Conservation (phyloP, 257 asterid species). For the Ajuga chamaepitys region DNA sequence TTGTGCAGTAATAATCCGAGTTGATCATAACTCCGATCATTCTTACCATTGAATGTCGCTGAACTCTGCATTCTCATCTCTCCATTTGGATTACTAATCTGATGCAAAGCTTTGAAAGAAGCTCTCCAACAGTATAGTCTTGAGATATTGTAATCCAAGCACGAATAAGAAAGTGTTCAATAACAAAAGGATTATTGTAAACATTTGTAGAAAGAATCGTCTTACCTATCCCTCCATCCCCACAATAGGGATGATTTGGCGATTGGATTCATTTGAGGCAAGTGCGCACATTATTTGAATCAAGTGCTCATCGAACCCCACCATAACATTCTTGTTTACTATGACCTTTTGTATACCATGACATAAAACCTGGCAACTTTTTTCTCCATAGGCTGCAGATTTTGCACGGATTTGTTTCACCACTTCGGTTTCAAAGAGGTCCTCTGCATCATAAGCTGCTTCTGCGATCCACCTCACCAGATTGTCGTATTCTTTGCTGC, state of each 20-base stretch:
- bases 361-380: background rate
- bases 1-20: too few relatives aligned
- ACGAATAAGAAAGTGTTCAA: constrained; percentile 1
- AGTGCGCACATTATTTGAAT: constrained; percentile 5
- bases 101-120: too few relatives aligned
- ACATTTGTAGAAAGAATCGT: constrained; percentile 7
- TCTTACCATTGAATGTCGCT: too few relatives aligned
- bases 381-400: background rate
- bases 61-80: too few relatives aligned
- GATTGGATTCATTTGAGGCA: background rate
- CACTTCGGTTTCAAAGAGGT: constrained; percentile 10
- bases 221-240: constrained; percentile 20
- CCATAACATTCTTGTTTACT: background rate
- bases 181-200: background rate
- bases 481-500: background rate
- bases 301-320: constrained; percentile 11
- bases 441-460: constrained; percentile 19
- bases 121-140: too few relatives aligned
- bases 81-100: too few relatives aligned
- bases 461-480: constrained; percentile 12
- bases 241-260: constrained; percentile 6
- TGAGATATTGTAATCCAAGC: too few relatives aligned
- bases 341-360: background rate
- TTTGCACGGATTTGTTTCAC: background rate
- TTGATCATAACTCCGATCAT: too few relatives aligned